phyloP scores from a whole-genome alignment of 257 asterid genomes.

The Leptodermis oblonga region DNA sequence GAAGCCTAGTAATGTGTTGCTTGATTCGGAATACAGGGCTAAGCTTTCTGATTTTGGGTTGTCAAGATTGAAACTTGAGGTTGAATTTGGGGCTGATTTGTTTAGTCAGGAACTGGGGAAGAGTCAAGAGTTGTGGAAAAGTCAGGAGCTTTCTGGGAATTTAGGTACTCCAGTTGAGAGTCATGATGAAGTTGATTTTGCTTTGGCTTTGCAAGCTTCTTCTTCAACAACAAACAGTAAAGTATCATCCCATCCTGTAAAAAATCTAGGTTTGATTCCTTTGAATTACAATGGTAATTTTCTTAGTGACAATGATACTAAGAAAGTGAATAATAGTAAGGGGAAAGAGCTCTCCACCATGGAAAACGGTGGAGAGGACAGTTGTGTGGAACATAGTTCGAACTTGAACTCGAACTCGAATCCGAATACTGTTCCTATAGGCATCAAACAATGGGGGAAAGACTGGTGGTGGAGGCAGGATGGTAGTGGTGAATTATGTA shows the following conservation, averaged over 20 bases:
- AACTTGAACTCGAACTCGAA: constrained; percentile 55
- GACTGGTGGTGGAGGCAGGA: constrained; percentile 99
- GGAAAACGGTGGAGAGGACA: too few species aligned
- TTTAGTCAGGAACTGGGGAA: constrained; percentile 73
- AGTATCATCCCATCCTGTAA: constrained; percentile 41
- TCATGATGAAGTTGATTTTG: constrained; percentile 96
- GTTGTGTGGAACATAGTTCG: constrained; percentile 43
- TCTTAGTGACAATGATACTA: constrained; percentile 34
- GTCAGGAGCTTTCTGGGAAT: constrained; percentile 74
- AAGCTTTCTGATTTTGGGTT: constrained; percentile 96
- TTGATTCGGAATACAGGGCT: constrained; percentile 69
- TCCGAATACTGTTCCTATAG: constrained; percentile 25
- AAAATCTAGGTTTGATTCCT: constrained; percentile 39
- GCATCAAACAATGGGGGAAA: constrained; percentile 77
- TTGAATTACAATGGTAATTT: constrained; percentile 34
- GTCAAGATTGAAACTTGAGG: constrained; percentile 81
- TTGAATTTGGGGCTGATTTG: constrained; percentile 69
- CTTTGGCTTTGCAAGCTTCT: constrained; percentile 90
- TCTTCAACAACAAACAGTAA: constrained; percentile 51
- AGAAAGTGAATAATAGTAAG: constrained; percentile 33
- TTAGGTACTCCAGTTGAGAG: constrained; percentile 59
- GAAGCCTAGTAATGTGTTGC: constrained; percentile 94
- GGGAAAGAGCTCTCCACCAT: constrained; percentile 50
- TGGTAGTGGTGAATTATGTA: constrained; percentile 83
- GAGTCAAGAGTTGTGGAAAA: constrained; percentile 61